Conservation (phyloP, 768 basidiomycete species). For the Kwoniella heveanensis region DNA sequence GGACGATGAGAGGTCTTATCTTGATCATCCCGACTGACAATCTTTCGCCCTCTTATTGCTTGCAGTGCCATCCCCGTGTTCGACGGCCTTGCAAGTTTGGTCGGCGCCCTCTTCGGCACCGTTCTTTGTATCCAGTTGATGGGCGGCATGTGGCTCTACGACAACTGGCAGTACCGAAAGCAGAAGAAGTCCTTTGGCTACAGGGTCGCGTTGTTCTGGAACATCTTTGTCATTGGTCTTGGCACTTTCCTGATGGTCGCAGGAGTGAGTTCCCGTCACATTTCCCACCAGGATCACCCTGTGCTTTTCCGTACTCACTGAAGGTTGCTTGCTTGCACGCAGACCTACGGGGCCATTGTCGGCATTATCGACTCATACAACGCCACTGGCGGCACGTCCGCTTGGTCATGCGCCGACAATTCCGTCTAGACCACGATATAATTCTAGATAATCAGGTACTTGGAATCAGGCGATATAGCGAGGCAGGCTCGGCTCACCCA, state of each 20-base stretch:
- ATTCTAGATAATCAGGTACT: neutral
- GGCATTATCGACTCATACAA: constrained; percentile 20
- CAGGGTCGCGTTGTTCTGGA: constrained; percentile 1
- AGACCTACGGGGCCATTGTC: constrained; percentile 22
- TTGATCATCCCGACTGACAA: too few species aligned
- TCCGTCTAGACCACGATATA: constrained; percentile 2
- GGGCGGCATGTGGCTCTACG: constrained; percentile 49
- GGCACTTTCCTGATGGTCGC: constrained; percentile 21
- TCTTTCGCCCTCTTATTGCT: neutral
- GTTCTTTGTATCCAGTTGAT: constrained; percentile 37
- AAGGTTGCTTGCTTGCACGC: neutral
- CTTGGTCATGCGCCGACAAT: constrained; percentile 23
- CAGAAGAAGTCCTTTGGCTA: neutral
- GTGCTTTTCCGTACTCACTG: neutral
- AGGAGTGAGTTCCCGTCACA: constrained; percentile 11
- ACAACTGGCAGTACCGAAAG: constrained; percentile 20
- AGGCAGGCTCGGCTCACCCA: neutral
- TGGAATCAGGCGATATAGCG: too few species aligned
- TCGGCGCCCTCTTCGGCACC: constrained; percentile 44
- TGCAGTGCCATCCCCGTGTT: constrained; percentile 47
- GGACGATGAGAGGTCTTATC: too few species aligned
- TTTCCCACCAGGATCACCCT: too few species aligned
- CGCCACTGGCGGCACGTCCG: constrained; percentile 10
- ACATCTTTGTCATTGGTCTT: constrained; percentile 8
- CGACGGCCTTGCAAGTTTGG: constrained; percentile 36